Evolutionary conservation across 164 flowering plant genomes (phyloP).

Genomic region (Nymphaea thermarum): DNA sequence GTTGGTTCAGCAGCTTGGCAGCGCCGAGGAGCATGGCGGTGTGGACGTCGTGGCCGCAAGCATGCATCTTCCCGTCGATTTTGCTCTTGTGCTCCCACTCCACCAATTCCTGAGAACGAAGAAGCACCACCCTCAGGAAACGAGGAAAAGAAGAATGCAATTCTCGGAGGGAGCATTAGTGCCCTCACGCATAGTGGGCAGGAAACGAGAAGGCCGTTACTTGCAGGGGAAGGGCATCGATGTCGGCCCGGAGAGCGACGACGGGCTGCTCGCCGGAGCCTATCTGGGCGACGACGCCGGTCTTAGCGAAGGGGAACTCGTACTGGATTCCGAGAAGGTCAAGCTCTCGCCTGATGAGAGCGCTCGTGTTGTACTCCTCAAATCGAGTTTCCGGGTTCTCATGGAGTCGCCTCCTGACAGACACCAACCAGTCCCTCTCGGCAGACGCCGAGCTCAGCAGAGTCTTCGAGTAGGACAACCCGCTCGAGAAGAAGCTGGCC

Average conservation of each 20-base stretch:
- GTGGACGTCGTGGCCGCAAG: constrained; percentile 84
- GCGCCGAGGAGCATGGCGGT: constrained; percentile 84
- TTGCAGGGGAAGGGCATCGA: constrained; percentile 90
- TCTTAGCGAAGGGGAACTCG: constrained; percentile 50
- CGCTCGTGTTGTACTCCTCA: constrained; percentile 70
- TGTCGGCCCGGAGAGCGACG: constrained; percentile 82
- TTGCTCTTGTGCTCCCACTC: constrained; percentile 87
- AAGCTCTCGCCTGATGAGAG: constrained; percentile 60
- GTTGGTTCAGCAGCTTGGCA: constrained; percentile 62
- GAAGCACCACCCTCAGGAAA: not conserved
- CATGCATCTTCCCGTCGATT: constrained; percentile 77
- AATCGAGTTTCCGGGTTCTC: constrained; percentile 74
- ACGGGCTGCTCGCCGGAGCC: constrained; percentile 58
- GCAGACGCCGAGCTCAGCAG: constrained; percentile 29
- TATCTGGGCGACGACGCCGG: constrained; percentile 65
- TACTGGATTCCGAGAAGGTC: constrained; percentile 49
- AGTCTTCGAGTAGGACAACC: constrained; percentile 11
- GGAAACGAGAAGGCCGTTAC: constrained; percentile 12
- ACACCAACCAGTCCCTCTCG: constrained; percentile 58
- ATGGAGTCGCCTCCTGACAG: constrained; percentile 60
- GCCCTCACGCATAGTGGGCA: not conserved
- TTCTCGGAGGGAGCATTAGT: not conserved
- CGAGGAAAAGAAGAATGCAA: not conserved
- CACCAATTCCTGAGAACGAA: constrained; percentile 50
- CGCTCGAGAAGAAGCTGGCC: not conserved